These are phyloP conservation scores for Globisporangium iwayamae DNA, from an alignment of 352 stramenopile genomes.

Conservation along the genomic window DNA sequence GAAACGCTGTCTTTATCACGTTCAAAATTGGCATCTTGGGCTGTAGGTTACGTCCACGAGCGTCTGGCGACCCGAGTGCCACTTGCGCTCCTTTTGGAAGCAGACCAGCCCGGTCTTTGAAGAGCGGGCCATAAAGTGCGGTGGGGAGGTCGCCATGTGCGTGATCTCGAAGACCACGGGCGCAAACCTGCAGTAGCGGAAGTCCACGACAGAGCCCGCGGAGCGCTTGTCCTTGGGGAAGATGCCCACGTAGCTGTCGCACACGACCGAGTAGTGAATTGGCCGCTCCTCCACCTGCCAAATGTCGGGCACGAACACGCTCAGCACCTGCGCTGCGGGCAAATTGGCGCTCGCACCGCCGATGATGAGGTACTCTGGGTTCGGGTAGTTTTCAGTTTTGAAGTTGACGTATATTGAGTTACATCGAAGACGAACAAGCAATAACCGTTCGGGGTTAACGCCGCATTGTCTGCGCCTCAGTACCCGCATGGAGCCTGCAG, in stretches of 20 bases:
- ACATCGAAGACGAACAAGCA: not conserved
- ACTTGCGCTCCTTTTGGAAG: too few species aligned
- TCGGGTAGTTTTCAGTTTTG: not conserved
- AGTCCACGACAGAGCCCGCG: slow-evolving; percentile 24
- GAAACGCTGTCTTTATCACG: too few species aligned
- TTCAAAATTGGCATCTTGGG: too few species aligned
- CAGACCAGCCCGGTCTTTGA: too few species aligned
- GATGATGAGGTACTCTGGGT: slow-evolving; percentile 47
- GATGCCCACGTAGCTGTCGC: slow-evolving; percentile 45
- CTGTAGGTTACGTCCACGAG: too few species aligned
- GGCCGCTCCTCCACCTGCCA: slow-evolving; percentile 38
- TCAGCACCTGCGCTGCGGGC: slow-evolving; percentile 42
- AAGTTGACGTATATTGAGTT: slow-evolving; percentile 1
- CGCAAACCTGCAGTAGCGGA: not conserved
- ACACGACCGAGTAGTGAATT: slow-evolving; percentile 34
- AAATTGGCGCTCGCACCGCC: slow-evolving; percentile 23
- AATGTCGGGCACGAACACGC: slow-evolving; percentile 37
- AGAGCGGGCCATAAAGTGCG: too few species aligned
- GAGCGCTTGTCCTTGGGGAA: slow-evolving; percentile 22
- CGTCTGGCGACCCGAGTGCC: too few species aligned
- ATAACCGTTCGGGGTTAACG: not conserved
- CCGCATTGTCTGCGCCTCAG: not conserved
- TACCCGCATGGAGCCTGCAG: too few species aligned
- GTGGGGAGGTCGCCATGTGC: too few species aligned
- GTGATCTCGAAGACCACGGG: too few species aligned